Percentiles rank a stretch among this genome's conserved stretches.
These are phyloP conservation scores for Metschnikowia santaceciliae DNA, from an alignment of 805 yeast species.

Conservation along the genomic window DNA sequence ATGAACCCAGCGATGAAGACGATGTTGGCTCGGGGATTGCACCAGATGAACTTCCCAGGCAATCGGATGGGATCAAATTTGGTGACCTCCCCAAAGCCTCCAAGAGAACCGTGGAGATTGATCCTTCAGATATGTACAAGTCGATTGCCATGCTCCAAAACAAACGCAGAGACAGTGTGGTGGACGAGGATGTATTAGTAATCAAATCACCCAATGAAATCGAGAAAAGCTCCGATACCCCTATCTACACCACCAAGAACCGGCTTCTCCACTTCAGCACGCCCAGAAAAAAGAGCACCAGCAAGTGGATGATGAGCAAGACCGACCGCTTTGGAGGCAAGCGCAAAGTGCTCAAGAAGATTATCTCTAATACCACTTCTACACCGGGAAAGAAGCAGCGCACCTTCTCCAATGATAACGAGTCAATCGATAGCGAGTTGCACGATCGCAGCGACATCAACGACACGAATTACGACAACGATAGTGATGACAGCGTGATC, in stretches of 20 bases:
- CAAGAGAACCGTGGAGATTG: slow-evolving; percentile 41
- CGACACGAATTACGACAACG: slow-evolving; percentile 5
- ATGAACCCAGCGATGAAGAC: slow-evolving; percentile 43
- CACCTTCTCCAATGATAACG: slow-evolving; percentile 6
- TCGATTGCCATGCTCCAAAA: slow-evolving; percentile 78
- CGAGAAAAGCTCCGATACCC: slow-evolving; percentile 35
- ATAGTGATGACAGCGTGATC: slow-evolving; percentile 4
- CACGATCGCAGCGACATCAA: slow-evolving; percentile 6
- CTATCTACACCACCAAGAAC: slow-evolving; percentile 32
- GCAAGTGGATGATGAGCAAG: slow-evolving; percentile 10
- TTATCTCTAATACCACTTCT: slow-evolving; percentile 21
- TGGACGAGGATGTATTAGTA: slow-evolving; percentile 71
- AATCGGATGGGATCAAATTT: slow-evolving; percentile 45
- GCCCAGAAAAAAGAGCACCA: slow-evolving; percentile 3
- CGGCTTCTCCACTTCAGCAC: slow-evolving; percentile 2
- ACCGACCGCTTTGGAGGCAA: slow-evolving; percentile 4
- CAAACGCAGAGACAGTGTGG: slow-evolving; percentile 24
- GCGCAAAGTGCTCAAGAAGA: slow-evolving; percentile 24
- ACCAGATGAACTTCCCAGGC: not conserved
- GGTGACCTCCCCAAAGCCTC: slow-evolving; percentile 58
- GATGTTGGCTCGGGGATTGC: slow-evolving; percentile 8
- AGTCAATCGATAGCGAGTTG: slow-evolving; percentile 14
- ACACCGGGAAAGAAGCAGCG: slow-evolving; percentile 1
- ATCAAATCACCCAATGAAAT: slow-evolving; percentile 77
- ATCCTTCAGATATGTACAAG: slow-evolving; percentile 79